phyloP scores from a whole-genome alignment of 176 grass and related monocot species.

The Cenchrus purpureus region DNA sequence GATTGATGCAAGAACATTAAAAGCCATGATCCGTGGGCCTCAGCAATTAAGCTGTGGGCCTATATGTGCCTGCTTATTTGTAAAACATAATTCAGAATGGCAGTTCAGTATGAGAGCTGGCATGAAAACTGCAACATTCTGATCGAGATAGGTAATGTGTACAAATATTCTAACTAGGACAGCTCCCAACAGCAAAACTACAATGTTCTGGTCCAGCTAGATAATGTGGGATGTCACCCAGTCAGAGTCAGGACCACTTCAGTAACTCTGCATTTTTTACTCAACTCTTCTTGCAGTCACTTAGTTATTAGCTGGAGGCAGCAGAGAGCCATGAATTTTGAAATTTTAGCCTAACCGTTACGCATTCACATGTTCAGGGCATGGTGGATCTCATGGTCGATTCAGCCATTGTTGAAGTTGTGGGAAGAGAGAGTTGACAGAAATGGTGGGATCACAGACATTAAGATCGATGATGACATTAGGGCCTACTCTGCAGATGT shows the following conservation, averaged over 20 bases:
- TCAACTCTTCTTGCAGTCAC: background rate
- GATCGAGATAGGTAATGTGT: constrained; percentile 32
- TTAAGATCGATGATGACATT: constrained; percentile 88
- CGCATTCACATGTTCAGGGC: constrained; percentile 49
- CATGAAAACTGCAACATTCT: constrained; percentile 14
- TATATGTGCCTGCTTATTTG: constrained; percentile 29
- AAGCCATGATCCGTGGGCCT: constrained; percentile 26
- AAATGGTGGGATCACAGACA: constrained; percentile 58
- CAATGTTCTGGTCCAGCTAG: constrained; percentile 27
- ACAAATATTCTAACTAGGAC: constrained; percentile 33
- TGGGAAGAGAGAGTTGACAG: constrained; percentile 70
- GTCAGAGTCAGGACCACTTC: constrained; percentile 38
- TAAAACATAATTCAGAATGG: constrained; percentile 42
- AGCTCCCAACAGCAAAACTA: constrained; percentile 18
- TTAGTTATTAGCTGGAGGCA: background rate
- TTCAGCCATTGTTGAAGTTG: constrained; percentile 61
- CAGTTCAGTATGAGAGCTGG: constrained; percentile 30
- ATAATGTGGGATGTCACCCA: constrained; percentile 18
- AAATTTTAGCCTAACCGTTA: background rate
- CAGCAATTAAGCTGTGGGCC: constrained; percentile 42
- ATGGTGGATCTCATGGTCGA: constrained; percentile 99
- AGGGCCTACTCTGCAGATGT: constrained; percentile 90
- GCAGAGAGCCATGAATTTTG: constrained; percentile 1
- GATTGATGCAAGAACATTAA: constrained; percentile 10
- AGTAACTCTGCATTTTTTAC: constrained; percentile 29